phyloP scores from a whole-genome alignment of 2,329 filamentous ascomycete genomes.

The Neonectria punicea region DNA sequence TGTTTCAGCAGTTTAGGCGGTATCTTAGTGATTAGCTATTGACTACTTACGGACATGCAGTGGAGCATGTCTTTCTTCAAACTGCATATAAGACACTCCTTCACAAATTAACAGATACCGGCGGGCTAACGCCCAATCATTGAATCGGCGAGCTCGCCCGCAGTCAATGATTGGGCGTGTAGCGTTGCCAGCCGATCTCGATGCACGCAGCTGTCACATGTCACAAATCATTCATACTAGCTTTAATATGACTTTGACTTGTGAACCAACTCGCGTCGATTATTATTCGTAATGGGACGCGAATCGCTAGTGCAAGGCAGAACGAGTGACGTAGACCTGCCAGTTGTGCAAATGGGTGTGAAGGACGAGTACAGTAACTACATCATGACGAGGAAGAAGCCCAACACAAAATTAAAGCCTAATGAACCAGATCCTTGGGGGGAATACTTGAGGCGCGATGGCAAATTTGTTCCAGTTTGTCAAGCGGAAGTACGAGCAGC shows the following conservation, averaged over 20 bases:
- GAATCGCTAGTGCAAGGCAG: constrained; percentile 1
- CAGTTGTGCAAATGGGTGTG: neutral
- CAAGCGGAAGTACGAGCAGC: constrained; percentile 20
- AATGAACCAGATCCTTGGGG: too few relatives aligned
- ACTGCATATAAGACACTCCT: constrained; percentile 43
- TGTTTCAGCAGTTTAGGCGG: constrained; percentile 42
- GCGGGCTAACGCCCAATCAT: constrained; percentile 39
- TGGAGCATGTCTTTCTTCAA: constrained; percentile 44
- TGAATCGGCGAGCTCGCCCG: constrained; percentile 37
- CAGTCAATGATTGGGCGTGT: neutral
- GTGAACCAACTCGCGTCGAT: neutral
- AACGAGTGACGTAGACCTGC: neutral
- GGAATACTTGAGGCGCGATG: too few relatives aligned
- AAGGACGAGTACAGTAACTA: neutral
- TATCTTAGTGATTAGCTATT: constrained; percentile 37
- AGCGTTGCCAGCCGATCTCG: neutral
- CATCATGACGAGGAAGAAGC: neutral
- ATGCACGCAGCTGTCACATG: neutral
- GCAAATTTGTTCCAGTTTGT: neutral
- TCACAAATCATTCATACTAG: neutral
- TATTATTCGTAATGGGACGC: neutral
- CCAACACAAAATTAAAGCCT: neutral
- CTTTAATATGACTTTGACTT: neutral
- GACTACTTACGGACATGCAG: constrained; percentile 39
- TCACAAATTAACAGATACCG: constrained; percentile 33